Conservation (phyloP, 495 filamentous ascomycete species). For the Penicillium ochrochloron region DNA sequence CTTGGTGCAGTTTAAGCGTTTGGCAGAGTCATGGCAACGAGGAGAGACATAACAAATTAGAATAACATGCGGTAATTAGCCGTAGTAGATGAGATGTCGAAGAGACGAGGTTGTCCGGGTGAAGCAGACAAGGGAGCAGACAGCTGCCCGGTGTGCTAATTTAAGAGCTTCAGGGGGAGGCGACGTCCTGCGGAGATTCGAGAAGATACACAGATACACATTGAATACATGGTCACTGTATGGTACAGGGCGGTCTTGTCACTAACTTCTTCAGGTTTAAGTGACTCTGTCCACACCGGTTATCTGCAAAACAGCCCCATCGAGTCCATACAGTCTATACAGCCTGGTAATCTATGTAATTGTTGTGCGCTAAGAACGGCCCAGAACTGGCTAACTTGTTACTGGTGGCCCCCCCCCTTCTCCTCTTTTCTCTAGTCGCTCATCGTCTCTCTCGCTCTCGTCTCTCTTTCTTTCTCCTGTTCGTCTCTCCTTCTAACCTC, state of each 20-base stretch:
- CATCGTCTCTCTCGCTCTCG: constrained; percentile 25
- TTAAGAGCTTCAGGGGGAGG: constrained; percentile 16
- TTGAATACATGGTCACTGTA: neutral
- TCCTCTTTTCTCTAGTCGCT: constrained; percentile 29
- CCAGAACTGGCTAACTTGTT: constrained; percentile 13
- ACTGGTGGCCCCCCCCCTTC: constrained; percentile 23
- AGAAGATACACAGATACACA: neutral
- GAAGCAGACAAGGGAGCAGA: neutral
- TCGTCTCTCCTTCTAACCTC: constrained; percentile 7
- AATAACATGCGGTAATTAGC: neutral
- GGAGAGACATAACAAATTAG: neutral
- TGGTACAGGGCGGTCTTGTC: neutral
- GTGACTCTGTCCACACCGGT: neutral
- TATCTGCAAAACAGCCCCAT: neutral
- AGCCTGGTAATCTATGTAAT: constrained; percentile 9
- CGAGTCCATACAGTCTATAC: too few species aligned
- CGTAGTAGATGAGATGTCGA: neutral
- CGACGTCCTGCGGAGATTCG: constrained; percentile 13
- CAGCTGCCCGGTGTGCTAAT: neutral
- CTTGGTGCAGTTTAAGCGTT: constrained; percentile 17
- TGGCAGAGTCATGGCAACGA: constrained; percentile 3
- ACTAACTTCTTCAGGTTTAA: neutral
- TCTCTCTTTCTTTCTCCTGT: constrained; percentile 14
- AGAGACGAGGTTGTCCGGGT: constrained; percentile 4
- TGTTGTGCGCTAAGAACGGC: constrained; percentile 7